These are phyloP conservation scores for Pythium graminicola DNA, from an alignment of 352 stramenopile genomes.

Conservation along the genomic window DNA sequence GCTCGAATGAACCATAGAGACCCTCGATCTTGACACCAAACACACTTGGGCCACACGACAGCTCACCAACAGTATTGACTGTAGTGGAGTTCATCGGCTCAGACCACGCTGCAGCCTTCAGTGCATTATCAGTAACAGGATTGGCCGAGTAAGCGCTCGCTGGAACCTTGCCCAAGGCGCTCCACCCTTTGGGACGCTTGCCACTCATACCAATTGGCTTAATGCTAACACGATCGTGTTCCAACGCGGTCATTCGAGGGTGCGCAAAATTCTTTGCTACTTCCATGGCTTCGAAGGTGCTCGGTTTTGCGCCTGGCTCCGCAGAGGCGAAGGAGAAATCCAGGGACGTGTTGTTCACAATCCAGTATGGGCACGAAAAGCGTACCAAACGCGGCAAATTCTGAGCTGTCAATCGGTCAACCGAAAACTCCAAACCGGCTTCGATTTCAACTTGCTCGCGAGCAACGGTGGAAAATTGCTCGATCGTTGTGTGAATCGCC, in stretches of 20 bases:
- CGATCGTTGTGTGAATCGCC: slow-evolving; percentile 64
- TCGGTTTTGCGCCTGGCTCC: slow-evolving; percentile 42
- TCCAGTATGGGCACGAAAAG: slow-evolving; percentile 80
- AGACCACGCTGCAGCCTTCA: slow-evolving; percentile 65
- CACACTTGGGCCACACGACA: slow-evolving; percentile 61
- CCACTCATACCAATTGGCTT: slow-evolving; percentile 47
- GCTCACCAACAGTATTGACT: slow-evolving; percentile 80
- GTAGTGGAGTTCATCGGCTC: slow-evolving; percentile 80
- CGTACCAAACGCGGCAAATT: slow-evolving; percentile 67
- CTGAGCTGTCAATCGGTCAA: slow-evolving; percentile 65
- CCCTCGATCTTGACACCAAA: slow-evolving; percentile 79
- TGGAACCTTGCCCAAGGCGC: slow-evolving; percentile 43
- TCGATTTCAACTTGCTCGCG: slow-evolving; percentile 49
- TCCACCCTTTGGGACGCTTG: slow-evolving; percentile 53
- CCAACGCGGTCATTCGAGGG: slow-evolving; percentile 52
- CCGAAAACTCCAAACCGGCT: slow-evolving; percentile 51
- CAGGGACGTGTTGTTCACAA: slow-evolving; percentile 79
- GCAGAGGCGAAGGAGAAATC: slow-evolving; percentile 56
- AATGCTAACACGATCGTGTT: slow-evolving; percentile 62
- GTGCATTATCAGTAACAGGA: slow-evolving; percentile 48
- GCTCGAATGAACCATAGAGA: slow-evolving; percentile 74
- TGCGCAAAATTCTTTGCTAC: slow-evolving; percentile 45
- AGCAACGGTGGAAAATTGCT: slow-evolving; percentile 71
- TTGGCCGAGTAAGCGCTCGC: slow-evolving; percentile 40
- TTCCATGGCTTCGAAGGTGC: slow-evolving; percentile 37